A percentile compares a stretch with the other conserved stretches of the same genome.
Evolutionary conservation across 352 stramenopile species (phyloP).

Genomic region (Pythium utonaiense): DNA sequence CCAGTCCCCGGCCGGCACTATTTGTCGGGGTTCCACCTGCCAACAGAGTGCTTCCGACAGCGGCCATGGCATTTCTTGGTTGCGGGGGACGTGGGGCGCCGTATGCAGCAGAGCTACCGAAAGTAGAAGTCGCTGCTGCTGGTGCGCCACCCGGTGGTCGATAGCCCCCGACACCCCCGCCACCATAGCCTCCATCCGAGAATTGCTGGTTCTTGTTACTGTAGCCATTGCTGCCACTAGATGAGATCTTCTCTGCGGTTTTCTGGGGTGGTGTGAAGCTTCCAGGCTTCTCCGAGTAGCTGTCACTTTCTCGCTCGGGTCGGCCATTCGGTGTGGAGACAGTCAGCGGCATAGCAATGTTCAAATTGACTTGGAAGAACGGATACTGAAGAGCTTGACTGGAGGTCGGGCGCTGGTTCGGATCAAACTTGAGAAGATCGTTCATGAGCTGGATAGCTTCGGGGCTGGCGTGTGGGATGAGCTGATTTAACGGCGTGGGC

Average conservation of each 20-base stretch:
- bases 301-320: constrained; percentile 34
- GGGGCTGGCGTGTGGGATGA: constrained; percentile 89
- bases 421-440: constrained; percentile 92
- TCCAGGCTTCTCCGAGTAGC: constrained; percentile 33
- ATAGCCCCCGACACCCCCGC: constrained; percentile 29
- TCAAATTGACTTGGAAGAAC: constrained; percentile 91
- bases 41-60: constrained; percentile 62
- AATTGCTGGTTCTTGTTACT: constrained; percentile 53
- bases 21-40: constrained; percentile 47
- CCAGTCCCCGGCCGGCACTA: constrained; percentile 37
- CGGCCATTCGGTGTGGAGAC: constrained; percentile 59
- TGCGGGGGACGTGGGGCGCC: constrained; percentile 37
- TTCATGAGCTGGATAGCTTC: constrained; percentile 92
- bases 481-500: constrained; percentile 76
- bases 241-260: constrained; percentile 35
- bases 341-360: constrained; percentile 66
- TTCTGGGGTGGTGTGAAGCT: constrained; percentile 65
- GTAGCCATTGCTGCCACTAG: constrained; percentile 45
- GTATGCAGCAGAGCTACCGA: constrained; percentile 25
- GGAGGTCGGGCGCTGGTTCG: constrained; percentile 90
- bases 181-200: constrained; percentile 28
- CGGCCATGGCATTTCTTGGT: constrained; percentile 67
- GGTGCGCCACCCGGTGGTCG: constrained; percentile 1
- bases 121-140: constrained; percentile 14
- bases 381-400: constrained; percentile 93